Evolutionary conservation across 441 rosid genomes (phyloP), one percentile per base, ranked within the genome.

Genomic region (Pelargonium exstipulatum): DNA sequence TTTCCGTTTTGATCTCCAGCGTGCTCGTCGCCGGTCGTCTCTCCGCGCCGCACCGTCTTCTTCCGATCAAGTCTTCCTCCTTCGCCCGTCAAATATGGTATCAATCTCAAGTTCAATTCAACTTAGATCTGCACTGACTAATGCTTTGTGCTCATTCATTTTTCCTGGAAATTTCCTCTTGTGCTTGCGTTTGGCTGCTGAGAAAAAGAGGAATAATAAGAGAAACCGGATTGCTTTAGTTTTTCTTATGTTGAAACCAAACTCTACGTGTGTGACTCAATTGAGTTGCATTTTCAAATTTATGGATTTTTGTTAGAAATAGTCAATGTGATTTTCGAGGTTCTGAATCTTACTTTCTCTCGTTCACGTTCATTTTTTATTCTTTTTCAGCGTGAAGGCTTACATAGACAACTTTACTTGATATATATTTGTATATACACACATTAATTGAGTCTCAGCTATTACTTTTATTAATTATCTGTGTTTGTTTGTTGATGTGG

Each of bases 401-500:
- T 51, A 14, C 6, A 17, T 55, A 55, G 9, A 55, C 22, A 55
- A 55, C 24, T 16, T 55, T 55, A 7, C 61, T 55, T 8, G 61
- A 17, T 20, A 6, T 2, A 55, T 20, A 17, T 40, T 40, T 40
- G 45, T 40, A 40, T 40, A 37, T 1, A 40, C 45, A 40, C 61
- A 17, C 61, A 17, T 7, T 16, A 7, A 16, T 61, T 65, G 42
- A 68, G 4, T 45, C 17, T 46, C 69, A 69, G 62, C 16, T 17
- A 55, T 61, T 29, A 20, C 37, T 71, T 68, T 57, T 35, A 73
- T 45, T 74, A 32, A 40, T 60, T 62, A 53, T 45, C 65, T 7
- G 68, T 78, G 37, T 73, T 69, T 62, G 76, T 45, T 66, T 72
- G 62, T 69, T 62, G 45, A 40, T 55, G 61, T 55, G 22, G 24